phyloP scores from a whole-genome alignment of 2,329 filamentous ascomycete species.

The Aspergillus luchuensis region DNA sequence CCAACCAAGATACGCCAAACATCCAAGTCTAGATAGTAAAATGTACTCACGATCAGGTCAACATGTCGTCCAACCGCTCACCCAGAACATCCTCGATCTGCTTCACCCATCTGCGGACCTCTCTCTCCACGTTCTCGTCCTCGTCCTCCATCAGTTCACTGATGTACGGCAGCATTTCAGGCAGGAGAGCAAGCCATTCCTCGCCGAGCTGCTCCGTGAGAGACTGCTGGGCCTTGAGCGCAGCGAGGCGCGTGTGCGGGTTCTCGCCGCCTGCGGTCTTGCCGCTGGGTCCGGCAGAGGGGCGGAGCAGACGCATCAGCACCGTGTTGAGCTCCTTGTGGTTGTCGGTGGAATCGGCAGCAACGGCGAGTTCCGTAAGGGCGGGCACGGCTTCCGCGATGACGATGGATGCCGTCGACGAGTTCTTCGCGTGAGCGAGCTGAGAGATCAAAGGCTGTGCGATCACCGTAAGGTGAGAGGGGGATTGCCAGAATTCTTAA shows the following conservation, averaged over 20 bases:
- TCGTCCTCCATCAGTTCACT: conserved; percentile 96
- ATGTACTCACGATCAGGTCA: conserved; percentile 61
- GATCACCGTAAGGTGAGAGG: conserved; percentile 78
- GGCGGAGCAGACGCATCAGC: conserved; percentile 75
- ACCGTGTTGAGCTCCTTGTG: conserved; percentile 83
- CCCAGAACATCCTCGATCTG: conserved; percentile 87
- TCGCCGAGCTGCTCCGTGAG: conserved; percentile 81
- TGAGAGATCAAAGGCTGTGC: conserved; percentile 70
- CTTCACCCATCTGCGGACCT: conserved; percentile 86
- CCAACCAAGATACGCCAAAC: not conserved
- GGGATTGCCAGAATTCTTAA: conserved; percentile 85
- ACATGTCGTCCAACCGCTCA: conserved; percentile 88
- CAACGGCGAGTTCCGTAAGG: conserved; percentile 75
- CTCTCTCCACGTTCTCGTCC: conserved; percentile 86
- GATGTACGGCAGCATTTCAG: conserved; percentile 95
- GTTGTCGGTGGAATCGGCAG: conserved; percentile 82
- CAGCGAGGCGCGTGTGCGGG: conserved; percentile 73
- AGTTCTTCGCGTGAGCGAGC: conserved; percentile 52
- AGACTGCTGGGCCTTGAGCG: conserved; percentile 77
- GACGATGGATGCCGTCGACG: conserved; percentile 49
- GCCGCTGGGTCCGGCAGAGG: conserved; percentile 44
- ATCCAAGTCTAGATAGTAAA: not conserved
- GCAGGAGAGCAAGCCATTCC: conserved; percentile 87
- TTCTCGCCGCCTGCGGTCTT: conserved; percentile 54
- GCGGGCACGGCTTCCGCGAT: conserved; percentile 66